Evolutionary conservation across 2,329 filamentous ascomycete genomes (phyloP).

Genomic region (Pestalotiopsis sp.): DNA sequence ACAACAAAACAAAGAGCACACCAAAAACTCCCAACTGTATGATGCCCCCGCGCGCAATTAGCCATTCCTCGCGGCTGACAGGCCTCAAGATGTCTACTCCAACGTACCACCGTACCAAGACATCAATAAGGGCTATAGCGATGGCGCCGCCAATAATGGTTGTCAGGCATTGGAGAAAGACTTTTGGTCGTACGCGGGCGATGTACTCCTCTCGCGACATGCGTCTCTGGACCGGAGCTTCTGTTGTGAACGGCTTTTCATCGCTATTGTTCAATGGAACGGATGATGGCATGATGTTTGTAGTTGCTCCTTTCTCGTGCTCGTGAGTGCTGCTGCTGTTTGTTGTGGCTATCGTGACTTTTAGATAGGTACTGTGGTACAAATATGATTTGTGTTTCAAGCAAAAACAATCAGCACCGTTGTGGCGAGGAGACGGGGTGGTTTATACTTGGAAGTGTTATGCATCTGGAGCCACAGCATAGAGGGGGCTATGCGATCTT

Average conservation of each 20-base stretch:
- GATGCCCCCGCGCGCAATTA: neutral
- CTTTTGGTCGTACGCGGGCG: neutral
- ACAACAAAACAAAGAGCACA: neutral
- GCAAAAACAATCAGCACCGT: neutral
- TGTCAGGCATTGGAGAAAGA: neutral
- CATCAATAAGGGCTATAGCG: neutral
- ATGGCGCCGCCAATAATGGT: neutral
- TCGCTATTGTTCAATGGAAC: neutral
- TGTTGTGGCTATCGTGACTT: neutral
- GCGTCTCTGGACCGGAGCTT: neutral
- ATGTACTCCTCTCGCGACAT: neutral
- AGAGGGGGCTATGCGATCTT: neutral
- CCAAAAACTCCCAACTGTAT: neutral
- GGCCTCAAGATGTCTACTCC: neutral
- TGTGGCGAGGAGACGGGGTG: neutral
- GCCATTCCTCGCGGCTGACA: neutral
- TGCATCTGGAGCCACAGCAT: neutral
- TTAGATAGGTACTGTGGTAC: neutral
- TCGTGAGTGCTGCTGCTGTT: neutral
- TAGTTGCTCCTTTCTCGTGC: neutral
- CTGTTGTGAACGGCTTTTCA: neutral
- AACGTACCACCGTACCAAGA: neutral
- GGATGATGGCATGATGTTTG: neutral
- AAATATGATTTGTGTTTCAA: neutral
- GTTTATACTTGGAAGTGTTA: neutral